Base-by-base conservation (phyloP, 208 protist genomes). In the Wallacemonas sp. region DNA sequence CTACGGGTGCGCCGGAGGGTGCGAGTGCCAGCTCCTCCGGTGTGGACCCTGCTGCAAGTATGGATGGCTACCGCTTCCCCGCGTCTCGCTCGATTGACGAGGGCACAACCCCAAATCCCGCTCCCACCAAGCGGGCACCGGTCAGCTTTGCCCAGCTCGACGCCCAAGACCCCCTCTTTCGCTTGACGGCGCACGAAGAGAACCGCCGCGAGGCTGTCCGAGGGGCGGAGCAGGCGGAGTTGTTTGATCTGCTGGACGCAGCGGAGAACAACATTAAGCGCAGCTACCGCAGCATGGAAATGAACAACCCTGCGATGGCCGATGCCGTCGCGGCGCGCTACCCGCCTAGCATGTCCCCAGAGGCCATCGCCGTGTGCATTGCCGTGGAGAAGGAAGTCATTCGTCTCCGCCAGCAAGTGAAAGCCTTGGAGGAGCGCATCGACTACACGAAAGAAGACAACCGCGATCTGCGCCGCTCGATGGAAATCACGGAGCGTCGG, bases 361-460 rank as follows among this genome's bases (percentile, higher is more conserved):
- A 54, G 26, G 39, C 61, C 15, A 51, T 66, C 19, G 39, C 46
- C 22, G 44, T 55, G 28, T 55, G 46, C 61, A 55, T 66, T n/a
- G 61, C 41, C 21, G 42, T 66, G 2, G 61, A 66, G 42, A 14
- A 66, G 61, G 61, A 66, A 28, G 41, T 66, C 0, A 28, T 66
- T 15, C 61, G 41, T 21, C 61, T 66, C 17, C 61, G 61, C 11
- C 61, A 53, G 27, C 11, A 55, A 17, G 19, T 66, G 15, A 9
- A 34, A 0, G 15, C 5, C 5, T 31, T 53, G 31, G 31, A 54
- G n/a, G 44, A 41, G 45, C 39, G 31, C 28, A 38, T 66, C 26
- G 30, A 66, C 17, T 31, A 55, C 26, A 15, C 46, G 28, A 54
- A 33, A 22, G 41, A 66, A 21, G 46, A 66, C 28, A 66, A 66